phyloP scores from a whole-genome alignment of 805 yeast genomes.

The Lipomyces japonicus region DNA sequence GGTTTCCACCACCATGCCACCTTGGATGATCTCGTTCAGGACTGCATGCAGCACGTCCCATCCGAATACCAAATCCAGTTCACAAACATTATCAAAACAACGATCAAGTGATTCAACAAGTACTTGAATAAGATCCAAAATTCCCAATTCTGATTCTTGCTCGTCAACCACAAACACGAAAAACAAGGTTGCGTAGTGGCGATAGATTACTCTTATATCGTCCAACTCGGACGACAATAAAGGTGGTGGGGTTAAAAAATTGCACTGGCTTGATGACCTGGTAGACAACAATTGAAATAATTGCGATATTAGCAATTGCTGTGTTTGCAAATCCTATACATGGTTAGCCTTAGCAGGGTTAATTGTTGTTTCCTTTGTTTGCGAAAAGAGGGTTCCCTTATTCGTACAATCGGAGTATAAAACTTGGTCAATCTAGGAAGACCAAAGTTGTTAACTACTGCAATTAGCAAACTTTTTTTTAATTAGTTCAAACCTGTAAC shows the following conservation, averaged over 20 bases:
- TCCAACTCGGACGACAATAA: constrained; percentile 50
- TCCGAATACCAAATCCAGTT: constrained; percentile 93
- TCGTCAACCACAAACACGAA: constrained; percentile 95
- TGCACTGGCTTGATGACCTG: constrained; percentile 73
- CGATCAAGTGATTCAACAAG: constrained; percentile 92
- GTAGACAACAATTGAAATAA: constrained; percentile 72
- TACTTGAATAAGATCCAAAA: constrained; percentile 88
- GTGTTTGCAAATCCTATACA: constrained; percentile 63
- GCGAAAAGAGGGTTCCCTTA: no score
- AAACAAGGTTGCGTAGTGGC: constrained; percentile 93
- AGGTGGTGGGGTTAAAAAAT: constrained; percentile 87
- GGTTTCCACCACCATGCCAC: constrained; percentile 97
- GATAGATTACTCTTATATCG: constrained; percentile 81
- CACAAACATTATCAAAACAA: constrained; percentile 93
- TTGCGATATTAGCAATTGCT: constrained; percentile 72
- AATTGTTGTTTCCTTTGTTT: no score
- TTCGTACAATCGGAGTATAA: constrained; percentile 67
- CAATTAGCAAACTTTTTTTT: neutral
- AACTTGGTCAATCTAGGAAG: constrained; percentile 85
- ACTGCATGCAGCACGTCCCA: constrained; percentile 96
- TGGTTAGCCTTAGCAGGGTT: neutral
- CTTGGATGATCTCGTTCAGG: constrained; percentile 80
- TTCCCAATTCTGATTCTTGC: constrained; percentile 92
- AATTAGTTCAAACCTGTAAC: constrained; percentile 35
- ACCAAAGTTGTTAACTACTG: constrained; percentile 78